Evolutionary conservation across 108 stramenopile species (phyloP), one percentile per base, ranked within the genome.

Genomic region (Mediolabrus comicus): DNA sequence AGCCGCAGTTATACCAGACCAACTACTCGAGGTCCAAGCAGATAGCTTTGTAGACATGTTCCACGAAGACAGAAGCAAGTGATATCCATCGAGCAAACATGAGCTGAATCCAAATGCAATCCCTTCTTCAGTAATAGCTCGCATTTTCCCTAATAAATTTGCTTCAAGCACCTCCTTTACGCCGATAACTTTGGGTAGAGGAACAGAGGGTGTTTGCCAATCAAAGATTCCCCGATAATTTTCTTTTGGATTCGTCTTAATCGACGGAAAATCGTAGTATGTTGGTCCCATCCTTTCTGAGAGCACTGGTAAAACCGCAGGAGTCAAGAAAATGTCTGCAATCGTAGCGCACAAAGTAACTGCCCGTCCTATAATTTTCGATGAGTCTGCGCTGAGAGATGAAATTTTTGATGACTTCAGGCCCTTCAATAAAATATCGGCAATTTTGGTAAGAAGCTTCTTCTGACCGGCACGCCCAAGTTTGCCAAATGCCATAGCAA

Each of bases 51-150:
- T 85, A 0, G 85, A 57, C 2, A 84, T 82, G 70, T 86, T 89
- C 92, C 92, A 94, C 12, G 89, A 71, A 8, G 89, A 78, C 65
- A 86, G 87, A 29, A 94, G 53, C 32, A 94, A 65, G 57, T 87
- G 77, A 31, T 88, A 78, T 27, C 71, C 61, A 72, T 94, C 92
- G 1, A 62, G 35, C 22, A 43, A 25, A 7, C 86, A 81, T 33
- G 82, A 69, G 30, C 59, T 36, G 39, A 91, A 85, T 2, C 87
- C 88, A 29, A 86, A 16, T 1, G 61, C 49, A 25, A 94, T 83
- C 8, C 71, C 66, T 16, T 12, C 30, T 27, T 80, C 74, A 3
- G 88, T 34, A 2, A 84, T 32, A 28, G 68, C 53, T 13, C 12
- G 34, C 22, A 69, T 32, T 35, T 70, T 74, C 13, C 70, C 58